Evolutionary conservation across 805 yeast species (phyloP), one percentile per base, ranked within the genome.

Genomic region (Clavispora santaluciae): DNA sequence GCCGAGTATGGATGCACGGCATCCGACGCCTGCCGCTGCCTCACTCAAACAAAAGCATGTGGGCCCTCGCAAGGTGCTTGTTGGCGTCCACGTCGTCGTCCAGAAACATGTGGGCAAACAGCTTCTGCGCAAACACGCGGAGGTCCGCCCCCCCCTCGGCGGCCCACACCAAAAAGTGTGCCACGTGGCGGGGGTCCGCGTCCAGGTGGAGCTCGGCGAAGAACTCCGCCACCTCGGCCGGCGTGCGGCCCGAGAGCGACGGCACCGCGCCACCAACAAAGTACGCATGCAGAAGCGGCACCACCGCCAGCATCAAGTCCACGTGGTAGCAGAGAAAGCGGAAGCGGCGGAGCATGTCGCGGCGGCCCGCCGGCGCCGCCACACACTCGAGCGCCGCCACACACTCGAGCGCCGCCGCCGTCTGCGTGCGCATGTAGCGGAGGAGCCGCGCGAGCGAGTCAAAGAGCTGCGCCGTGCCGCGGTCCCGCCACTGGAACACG

Each of bases 381-480:
- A n/a, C n/a, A 22, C 13, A 17, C 10, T 31, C 22, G 2, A 21
- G 25, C 22, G 10, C 31, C 31, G 31, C 10, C 9, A 20, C 31
- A 22, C 13, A 17, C 10, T 31, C 22, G 2, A 21, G 25, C 22
- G 10, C 31, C 31, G 31, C 10, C 9, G 31, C 31, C 12, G 20
- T 8, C 4, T 12, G 31, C 7, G 7, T 8, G 5, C 20, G 11
- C 7, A 28, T 23, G 33, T 40, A 52, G 5, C 21, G 33, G n/a
- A 45, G 39, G 22, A 45, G 33, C 42, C 34, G 36, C 9, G 31
- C 23, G 4, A 47, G 23, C 8, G 55, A 59, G 10, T 48, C 47
- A 35, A 66, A 65, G 15, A 65, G 45, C 21, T 52, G 56, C 2
- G 47, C 49, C 42, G 66, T 66, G 15, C 54, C 54, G 16, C 35